These are phyloP conservation scores for Podila verticillata DNA, from an alignment of 192 early-diverging fungal genomes.

Conservation along the genomic window DNA sequence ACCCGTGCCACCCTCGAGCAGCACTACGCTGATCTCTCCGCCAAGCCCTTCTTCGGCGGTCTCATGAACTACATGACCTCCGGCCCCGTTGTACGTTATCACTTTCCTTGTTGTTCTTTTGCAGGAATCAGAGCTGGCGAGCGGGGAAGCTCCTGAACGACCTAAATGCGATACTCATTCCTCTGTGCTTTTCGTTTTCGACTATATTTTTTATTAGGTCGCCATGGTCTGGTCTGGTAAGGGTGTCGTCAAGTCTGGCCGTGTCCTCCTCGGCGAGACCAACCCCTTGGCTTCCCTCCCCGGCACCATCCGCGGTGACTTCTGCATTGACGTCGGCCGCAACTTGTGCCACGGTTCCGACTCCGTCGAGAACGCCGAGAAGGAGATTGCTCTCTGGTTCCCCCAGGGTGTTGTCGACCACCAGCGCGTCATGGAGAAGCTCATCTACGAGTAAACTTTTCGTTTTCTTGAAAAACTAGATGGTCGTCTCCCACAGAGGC, in stretches of 20 bases:
- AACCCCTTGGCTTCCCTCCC: slow-evolving; percentile 88
- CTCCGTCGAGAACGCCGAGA: slow-evolving; percentile 81
- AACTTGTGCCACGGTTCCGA: slow-evolving; percentile 93
- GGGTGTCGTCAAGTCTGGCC: slow-evolving; percentile 88
- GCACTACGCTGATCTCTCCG: slow-evolving; percentile 88
- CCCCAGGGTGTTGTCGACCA: slow-evolving; percentile 47
- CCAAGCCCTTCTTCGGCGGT: slow-evolving; percentile 89
- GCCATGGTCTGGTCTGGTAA: slow-evolving; percentile 86
- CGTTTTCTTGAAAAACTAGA: background rate
- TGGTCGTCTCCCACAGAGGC: no score
- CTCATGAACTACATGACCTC: slow-evolving; percentile 94
- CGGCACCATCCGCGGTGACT: slow-evolving; percentile 88
- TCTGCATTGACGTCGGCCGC: slow-evolving; percentile 71
- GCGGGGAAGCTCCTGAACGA: no score
- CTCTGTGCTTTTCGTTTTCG: background rate
- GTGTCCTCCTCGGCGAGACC: slow-evolving; percentile 91
- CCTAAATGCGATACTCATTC: no score
- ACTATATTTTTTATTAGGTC: slow-evolving; percentile 20
- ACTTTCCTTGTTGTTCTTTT: background rate
- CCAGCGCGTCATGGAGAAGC: slow-evolving; percentile 40
- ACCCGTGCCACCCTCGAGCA: slow-evolving; percentile 74
- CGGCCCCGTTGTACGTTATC: slow-evolving; percentile 86
- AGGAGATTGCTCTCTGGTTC: slow-evolving; percentile 85
- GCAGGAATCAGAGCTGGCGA: no score
- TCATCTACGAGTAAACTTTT: slow-evolving; percentile 52